Conservation (phyloP, 345 rosid genomes). For the Populus deltoides region DNA sequence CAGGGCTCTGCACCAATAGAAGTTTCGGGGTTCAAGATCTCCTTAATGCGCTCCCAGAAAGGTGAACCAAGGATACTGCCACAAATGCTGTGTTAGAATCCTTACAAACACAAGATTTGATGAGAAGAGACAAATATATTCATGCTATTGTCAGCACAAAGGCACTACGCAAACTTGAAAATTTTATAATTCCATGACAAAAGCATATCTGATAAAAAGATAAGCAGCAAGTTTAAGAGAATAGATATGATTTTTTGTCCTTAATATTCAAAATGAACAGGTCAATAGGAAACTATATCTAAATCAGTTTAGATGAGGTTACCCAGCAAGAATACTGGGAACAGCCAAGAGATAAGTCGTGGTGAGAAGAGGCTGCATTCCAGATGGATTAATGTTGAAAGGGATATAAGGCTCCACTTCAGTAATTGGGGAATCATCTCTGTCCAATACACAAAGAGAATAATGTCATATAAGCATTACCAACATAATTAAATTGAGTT, state of each 20-base stretch:
- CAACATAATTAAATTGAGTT: conserved; percentile 9
- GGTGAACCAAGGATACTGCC: conserved; percentile 72
- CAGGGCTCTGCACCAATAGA: conserved; percentile 84
- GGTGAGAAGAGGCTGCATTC: conserved; percentile 97
- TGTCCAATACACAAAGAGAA: conserved; percentile 39
- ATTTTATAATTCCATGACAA: not conserved
- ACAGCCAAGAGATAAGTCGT: conserved; percentile 81
- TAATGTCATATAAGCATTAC: conserved; percentile 9
- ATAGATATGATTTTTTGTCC: not conserved
- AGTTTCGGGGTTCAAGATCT: conserved; percentile 81
- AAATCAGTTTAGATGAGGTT: conserved; percentile 5
- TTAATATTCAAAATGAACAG: conserved; percentile 6
- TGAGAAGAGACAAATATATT: not conserved
- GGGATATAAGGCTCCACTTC: conserved; percentile 97
- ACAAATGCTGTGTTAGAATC: conserved; percentile 30
- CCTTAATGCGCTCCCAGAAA: conserved; percentile 73
- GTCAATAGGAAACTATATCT: not conserved
- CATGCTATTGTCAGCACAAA: not conserved
- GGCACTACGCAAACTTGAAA: not conserved
- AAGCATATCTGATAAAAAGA: not conserved
- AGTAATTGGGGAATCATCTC: conserved; percentile 81
- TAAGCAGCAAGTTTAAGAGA: not conserved
- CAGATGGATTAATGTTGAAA: conserved; percentile 90
- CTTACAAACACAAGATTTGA: not conserved
- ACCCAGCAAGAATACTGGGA: conserved; percentile 95